Percentiles rank a stretch among this genome's conserved stretches.
These are phyloP conservation scores for Zymoseptoria ardabiliae DNA, from an alignment of 2,329 filamentous ascomycete species.

Conservation along the genomic window DNA sequence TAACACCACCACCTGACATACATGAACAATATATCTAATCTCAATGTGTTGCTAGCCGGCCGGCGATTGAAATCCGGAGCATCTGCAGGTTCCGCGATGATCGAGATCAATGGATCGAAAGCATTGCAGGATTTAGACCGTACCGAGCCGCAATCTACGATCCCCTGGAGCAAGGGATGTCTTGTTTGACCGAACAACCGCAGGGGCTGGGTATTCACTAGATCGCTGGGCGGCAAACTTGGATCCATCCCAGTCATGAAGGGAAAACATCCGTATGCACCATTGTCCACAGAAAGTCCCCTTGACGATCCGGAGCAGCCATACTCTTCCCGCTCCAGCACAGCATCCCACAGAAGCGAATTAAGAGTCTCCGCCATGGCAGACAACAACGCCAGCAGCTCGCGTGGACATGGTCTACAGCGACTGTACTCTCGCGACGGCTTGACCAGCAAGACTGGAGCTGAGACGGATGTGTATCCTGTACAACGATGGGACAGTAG, in stretches of 20 bases:
- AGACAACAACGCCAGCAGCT: neutral
- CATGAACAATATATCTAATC: neutral
- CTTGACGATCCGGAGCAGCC: neutral
- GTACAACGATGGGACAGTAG: neutral
- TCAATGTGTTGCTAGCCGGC: neutral
- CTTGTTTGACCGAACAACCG: neutral
- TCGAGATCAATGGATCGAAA: neutral
- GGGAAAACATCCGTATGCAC: neutral
- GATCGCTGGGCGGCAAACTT: neutral
- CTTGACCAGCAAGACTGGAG: neutral
- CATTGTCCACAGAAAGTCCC: neutral
- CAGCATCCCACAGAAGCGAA: neutral
- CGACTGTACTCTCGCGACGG: neutral
- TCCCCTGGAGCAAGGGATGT: neutral
- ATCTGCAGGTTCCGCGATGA: neutral
- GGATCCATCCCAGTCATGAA: neutral
- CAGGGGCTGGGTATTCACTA: neutral
- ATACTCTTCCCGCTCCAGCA: neutral
- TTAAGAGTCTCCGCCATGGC: neutral
- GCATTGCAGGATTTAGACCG: neutral
- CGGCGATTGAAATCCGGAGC: neutral
- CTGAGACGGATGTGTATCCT: neutral
- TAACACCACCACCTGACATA: neutral
- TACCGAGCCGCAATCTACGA: neutral
- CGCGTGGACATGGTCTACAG: neutral